Base-by-base conservation (phyloP, 805 yeast species). In the Starmera caribaea region DNA sequence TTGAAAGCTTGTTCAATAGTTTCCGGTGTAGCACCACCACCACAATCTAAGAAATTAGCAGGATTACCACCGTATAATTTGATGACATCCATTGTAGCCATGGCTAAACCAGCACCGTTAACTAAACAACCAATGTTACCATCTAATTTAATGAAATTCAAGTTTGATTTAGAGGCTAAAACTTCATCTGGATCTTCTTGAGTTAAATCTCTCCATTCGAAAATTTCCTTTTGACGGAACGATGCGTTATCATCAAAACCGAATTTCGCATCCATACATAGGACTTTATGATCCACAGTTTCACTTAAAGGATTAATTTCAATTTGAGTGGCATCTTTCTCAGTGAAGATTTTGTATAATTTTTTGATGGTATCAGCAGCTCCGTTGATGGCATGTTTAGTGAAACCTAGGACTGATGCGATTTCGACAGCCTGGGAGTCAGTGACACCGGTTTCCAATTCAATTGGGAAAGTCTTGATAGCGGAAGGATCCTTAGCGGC, bases 71-170 rank as follows among this genome's bases (percentile, higher is more conserved):
- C 97, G 71, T 88, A 85, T 57, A 92, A 78, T 72, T 92, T 88
- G 73, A 92, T 87, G 63, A 94, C 94, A 68, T 92, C 99, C 97
- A 92, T 89, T 50, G 99, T 92, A 55, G 99, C 99, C 99, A 92
- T 92, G 57, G 99, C 99, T 62, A 92, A 77, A 66, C 99, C 99
- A 43, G 99, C 99, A 73, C 99, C 99, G 68, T 92, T 92, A 63
- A 92, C 99, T 47, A 92, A 74, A 73, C 96, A 90, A 56, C 98
- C 99, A 60, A 92, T 90, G 75, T 88, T 86, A 68, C 99, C 99
- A 61, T 90, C 94, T 61, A 92, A 80, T 73, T 92, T 92, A 72
- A 92, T 94, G 66, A 90, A 92, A 73, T 92, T 92, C 59, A 92
- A 77, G 56, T 88, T 92, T 58, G 78, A 82, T 65, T 86, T 68